Percentiles rank a stretch among this genome's conserved stretches.
Evolutionary conservation across 2,329 filamentous ascomycete species (phyloP).

Genomic region (Periconia digitata): DNA sequence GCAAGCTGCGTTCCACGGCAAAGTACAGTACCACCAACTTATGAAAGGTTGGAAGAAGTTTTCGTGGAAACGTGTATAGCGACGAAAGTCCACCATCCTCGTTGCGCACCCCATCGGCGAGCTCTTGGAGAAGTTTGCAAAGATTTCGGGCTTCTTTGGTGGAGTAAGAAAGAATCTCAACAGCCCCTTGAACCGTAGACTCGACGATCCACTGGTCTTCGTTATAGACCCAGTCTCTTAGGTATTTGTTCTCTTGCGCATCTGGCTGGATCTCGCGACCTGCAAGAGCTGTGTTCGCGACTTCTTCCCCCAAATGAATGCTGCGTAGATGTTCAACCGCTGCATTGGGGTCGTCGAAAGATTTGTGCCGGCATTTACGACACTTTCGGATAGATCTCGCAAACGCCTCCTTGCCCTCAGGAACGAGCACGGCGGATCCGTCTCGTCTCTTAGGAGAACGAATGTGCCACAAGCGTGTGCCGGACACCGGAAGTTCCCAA

Average conservation of each 20-base stretch:
- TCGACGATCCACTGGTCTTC: conserved; percentile 23
- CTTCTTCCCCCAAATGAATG: conserved; percentile 12
- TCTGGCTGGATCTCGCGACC: background rate
- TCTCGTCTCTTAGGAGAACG: conserved; percentile 5
- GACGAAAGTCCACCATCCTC: conserved; percentile 26
- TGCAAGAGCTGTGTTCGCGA: background rate
- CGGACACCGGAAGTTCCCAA: conserved; percentile 9
- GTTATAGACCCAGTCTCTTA: conserved; percentile 26
- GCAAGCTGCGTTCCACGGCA: conserved; percentile 27
- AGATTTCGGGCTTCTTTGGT: conserved; percentile 13
- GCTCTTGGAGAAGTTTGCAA: conserved; percentile 17
- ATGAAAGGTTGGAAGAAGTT: conserved; percentile 25
- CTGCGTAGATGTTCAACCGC: conserved; percentile 25
- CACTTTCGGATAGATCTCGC: conserved; percentile 19
- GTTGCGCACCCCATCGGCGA: conserved; percentile 29
- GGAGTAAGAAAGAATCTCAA: conserved; percentile 19
- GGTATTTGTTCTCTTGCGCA: background rate
- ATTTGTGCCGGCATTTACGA: conserved; percentile 13
- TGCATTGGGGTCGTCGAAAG: conserved; percentile 13
- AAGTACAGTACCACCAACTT: conserved; percentile 27
- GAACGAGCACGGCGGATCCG: conserved; percentile 3
- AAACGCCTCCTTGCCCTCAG: conserved; percentile 12
- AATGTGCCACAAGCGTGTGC: conserved; percentile 19
- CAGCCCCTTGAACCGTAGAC: conserved; percentile 14
- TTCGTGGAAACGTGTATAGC: conserved; percentile 25